phyloP scores from a whole-genome alignment of 2,329 filamentous ascomycete genomes.

The Aspergillus arachidicola region DNA sequence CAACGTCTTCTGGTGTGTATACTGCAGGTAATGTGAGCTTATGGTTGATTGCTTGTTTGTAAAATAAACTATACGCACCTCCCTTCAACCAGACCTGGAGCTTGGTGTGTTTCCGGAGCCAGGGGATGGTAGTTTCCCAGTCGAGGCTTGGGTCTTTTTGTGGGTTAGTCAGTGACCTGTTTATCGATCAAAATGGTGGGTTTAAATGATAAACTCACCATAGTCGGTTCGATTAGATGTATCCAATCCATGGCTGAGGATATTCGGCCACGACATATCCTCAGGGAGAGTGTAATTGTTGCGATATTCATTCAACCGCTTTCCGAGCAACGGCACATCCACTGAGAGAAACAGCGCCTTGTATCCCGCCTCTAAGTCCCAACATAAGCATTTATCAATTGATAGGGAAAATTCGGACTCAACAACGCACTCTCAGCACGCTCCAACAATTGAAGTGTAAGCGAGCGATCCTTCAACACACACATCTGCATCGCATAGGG shows the following conservation, averaged over 20 bases:
- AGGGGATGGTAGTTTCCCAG: constrained; percentile 55
- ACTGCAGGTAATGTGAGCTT: constrained; percentile 20
- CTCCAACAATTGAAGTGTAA: constrained; percentile 46
- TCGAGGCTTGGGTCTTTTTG: constrained; percentile 42
- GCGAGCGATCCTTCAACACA: constrained; percentile 52
- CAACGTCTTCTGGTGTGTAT: constrained; percentile 37
- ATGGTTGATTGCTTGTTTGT: neutral
- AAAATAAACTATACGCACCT: constrained; percentile 16
- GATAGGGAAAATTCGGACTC: neutral
- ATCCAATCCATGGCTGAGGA: constrained; percentile 33
- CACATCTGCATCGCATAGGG: constrained; percentile 60
- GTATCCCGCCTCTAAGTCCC: constrained; percentile 47
- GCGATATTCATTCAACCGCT: constrained; percentile 56
- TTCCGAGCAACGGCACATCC: constrained; percentile 57
- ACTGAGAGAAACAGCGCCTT: constrained; percentile 59
- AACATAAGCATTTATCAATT: neutral
- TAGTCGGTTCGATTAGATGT: constrained; percentile 30
- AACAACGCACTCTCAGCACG: constrained; percentile 46
- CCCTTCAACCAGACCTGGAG: constrained; percentile 46
- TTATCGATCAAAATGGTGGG: neutral
- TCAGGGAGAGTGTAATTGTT: constrained; percentile 55
- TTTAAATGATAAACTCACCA: constrained; percentile 20
- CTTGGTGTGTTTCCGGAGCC: constrained; percentile 51
- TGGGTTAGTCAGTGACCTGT: neutral
- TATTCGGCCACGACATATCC: constrained; percentile 49